phyloP scores from a whole-genome alignment of 345 rosid species.

The Turritis glabra region DNA sequence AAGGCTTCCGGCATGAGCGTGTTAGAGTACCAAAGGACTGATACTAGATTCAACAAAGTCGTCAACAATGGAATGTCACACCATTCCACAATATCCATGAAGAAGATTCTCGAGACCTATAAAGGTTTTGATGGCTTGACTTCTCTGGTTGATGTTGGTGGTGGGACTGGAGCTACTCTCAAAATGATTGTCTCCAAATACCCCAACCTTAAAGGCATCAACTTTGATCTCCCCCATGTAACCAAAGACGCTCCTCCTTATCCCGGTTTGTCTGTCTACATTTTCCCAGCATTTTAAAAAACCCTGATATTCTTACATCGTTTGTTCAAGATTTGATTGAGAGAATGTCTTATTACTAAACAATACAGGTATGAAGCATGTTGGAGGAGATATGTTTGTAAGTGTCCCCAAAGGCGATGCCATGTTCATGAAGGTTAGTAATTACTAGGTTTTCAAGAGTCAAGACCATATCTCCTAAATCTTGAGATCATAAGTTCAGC shows the following conservation, averaged over 20 bases:
- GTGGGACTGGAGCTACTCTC: slow-evolving; percentile 56
- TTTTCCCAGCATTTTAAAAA: not conserved
- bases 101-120: slow-evolving; percentile 49
- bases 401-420: slow-evolving; percentile 30
- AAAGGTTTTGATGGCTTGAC: slow-evolving; percentile 52
- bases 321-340: not conserved
- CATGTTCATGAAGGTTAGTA: slow-evolving; percentile 80
- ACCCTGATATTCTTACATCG: not conserved
- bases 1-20: slow-evolving; percentile 49
- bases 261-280: not conserved
- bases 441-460: not conserved
- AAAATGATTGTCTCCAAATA: slow-evolving; percentile 49
- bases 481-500: not conserved
- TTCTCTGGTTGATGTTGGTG: slow-evolving; percentile 64
- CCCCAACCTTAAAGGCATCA: slow-evolving; percentile 49
- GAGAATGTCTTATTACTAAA: not conserved
- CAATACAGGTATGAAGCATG: slow-evolving; percentile 47
- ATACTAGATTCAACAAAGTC: slow-evolving; percentile 37
- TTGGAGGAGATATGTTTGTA: slow-evolving; percentile 51
- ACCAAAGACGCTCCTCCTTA: slow-evolving; percentile 38
- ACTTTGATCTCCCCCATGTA: slow-evolving; percentile 48
- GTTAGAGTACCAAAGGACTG: not conserved
- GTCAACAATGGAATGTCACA: slow-evolving; percentile 53
- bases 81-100: slow-evolving; percentile 47
- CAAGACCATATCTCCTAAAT: not conserved